These are phyloP conservation scores for Candida xyloterini DNA, from an alignment of 805 yeast genomes.

Conservation along the genomic window DNA sequence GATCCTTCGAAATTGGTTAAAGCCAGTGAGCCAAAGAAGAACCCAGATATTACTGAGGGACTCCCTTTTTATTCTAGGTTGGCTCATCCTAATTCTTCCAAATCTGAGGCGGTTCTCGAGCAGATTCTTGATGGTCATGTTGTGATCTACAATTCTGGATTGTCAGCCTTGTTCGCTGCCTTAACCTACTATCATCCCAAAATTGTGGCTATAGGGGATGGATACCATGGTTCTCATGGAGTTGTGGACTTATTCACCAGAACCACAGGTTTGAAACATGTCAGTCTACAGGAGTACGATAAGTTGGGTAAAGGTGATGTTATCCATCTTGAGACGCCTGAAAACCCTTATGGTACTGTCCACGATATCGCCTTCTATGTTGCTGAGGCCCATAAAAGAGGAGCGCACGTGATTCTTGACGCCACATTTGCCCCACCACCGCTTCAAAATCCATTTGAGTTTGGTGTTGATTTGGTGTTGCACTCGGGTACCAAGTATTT, in stretches of 20 bases:
- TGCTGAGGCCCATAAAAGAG: constrained; percentile 68
- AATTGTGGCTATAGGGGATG: constrained; percentile 65
- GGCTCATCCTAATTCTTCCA: constrained; percentile 67
- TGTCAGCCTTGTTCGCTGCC: constrained; percentile 77
- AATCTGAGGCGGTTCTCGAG: constrained; percentile 64
- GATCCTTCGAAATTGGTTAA: constrained; percentile 56
- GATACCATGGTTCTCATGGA: constrained; percentile 84
- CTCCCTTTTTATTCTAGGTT: constrained; percentile 64
- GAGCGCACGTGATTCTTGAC: constrained; percentile 73
- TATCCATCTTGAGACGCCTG: constrained; percentile 83
- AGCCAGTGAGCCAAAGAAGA: constrained; percentile 33
- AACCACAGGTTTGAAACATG: constrained; percentile 52
- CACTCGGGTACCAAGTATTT: constrained; percentile 93
- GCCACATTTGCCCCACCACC: constrained; percentile 96
- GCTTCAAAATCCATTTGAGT: constrained; percentile 71
- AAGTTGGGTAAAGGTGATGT: constrained; percentile 60
- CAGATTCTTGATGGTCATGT: constrained; percentile 60
- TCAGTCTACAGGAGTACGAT: constrained; percentile 51
- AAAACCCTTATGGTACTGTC: constrained; percentile 75
- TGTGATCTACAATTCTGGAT: constrained; percentile 72
- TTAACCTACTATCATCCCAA: constrained; percentile 72
- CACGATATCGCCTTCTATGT: constrained; percentile 63
- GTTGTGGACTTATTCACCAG: constrained; percentile 62
- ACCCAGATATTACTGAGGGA: constrained; percentile 22
- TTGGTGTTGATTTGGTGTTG: constrained; percentile 85